Evolutionary conservation across 2,329 filamentous ascomycete genomes (phyloP).

Genomic region (Phaeoacremonium minimum): DNA sequence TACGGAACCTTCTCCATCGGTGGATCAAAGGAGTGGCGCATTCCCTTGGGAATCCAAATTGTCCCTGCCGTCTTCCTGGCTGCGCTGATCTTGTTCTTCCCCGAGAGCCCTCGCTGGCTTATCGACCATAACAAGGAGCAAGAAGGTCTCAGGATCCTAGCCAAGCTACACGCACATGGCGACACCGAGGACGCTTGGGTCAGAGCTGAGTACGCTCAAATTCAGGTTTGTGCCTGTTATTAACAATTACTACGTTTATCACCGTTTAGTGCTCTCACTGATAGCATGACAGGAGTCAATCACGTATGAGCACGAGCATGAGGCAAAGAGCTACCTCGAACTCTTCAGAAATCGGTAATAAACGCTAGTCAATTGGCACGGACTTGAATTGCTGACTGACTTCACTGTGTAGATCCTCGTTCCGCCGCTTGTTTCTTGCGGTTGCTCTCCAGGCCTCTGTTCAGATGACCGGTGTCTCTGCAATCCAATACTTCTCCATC

Average conservation of each 20-base stretch:
- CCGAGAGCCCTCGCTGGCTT: conserved; percentile 70
- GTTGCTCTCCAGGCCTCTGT: conserved; percentile 65
- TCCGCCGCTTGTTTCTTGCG: conserved; percentile 68
- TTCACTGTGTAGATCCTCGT: conserved; percentile 42
- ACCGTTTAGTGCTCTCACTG: too few relatives aligned
- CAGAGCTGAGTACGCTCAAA: conserved; percentile 66
- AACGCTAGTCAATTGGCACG: background rate
- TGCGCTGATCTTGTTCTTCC: conserved; percentile 63
- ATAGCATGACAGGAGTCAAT: conserved; percentile 35
- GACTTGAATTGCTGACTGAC: conserved; percentile 1
- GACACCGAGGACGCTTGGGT: conserved; percentile 65
- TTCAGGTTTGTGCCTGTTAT: conserved; percentile 48
- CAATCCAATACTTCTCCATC: conserved; percentile 73
- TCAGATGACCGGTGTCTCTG: conserved; percentile 73
- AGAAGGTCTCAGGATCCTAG: conserved; percentile 62
- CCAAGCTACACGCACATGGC: conserved; percentile 66
- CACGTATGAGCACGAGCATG: conserved; percentile 60
- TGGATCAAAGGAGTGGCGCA: conserved; percentile 22
- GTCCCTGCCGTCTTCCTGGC: conserved; percentile 62
- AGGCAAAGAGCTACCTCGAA: conserved; percentile 66
- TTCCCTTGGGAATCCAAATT: conserved; percentile 45
- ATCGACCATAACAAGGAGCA: conserved; percentile 66
- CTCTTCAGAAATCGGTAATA: conserved; percentile 56
- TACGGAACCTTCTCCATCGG: conserved; percentile 47
- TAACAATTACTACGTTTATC: too few relatives aligned